Conservation (phyloP, 1,284 basidiomycete species). For the Coriolopsis trogii region DNA sequence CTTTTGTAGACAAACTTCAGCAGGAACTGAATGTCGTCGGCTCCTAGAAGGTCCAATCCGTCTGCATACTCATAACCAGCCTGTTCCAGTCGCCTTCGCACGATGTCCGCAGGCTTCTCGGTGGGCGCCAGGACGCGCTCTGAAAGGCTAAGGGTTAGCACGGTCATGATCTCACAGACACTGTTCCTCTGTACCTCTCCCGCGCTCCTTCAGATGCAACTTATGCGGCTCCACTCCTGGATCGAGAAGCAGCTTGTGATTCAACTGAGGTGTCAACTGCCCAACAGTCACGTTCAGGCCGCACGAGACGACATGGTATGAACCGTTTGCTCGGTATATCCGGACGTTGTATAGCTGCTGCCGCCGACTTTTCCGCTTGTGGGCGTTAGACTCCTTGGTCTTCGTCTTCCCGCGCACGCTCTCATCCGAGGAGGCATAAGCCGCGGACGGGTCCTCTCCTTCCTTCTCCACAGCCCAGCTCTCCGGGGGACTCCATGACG, state of each 20-base stretch:
- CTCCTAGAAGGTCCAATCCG: slow-evolving; percentile 78
- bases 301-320: slow-evolving; percentile 74
- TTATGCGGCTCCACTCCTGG: slow-evolving; percentile 65
- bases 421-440: slow-evolving; percentile 52
- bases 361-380: slow-evolving; percentile 21
- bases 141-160: slow-evolving; percentile 34
- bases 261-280: slow-evolving; percentile 67
- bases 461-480: slow-evolving; percentile 61
- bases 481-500: slow-evolving; percentile 56
- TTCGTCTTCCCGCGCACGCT: slow-evolving; percentile 27
- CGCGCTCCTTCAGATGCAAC: slow-evolving; percentile 83
- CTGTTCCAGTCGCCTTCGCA: slow-evolving; percentile 84
- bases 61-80: slow-evolving; percentile 91
- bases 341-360: slow-evolving; percentile 55
- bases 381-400: too few species aligned
- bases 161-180: too few species aligned
- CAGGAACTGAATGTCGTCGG: slow-evolving; percentile 85
- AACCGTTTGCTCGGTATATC: slow-evolving; percentile 79
- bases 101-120: slow-evolving; percentile 87
- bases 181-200: slow-evolving; percentile 72
- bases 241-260: slow-evolving; percentile 55
- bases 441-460: slow-evolving; percentile 43
- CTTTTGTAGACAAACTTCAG: slow-evolving; percentile 89
- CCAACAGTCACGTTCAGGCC: slow-evolving; percentile 70
- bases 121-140: slow-evolving; percentile 82